A percentile compares a stretch with the other conserved stretches of the same genome.
phyloP scores from a whole-genome alignment of 2,329 filamentous ascomycete species.

The Colletotrichum horii region DNA sequence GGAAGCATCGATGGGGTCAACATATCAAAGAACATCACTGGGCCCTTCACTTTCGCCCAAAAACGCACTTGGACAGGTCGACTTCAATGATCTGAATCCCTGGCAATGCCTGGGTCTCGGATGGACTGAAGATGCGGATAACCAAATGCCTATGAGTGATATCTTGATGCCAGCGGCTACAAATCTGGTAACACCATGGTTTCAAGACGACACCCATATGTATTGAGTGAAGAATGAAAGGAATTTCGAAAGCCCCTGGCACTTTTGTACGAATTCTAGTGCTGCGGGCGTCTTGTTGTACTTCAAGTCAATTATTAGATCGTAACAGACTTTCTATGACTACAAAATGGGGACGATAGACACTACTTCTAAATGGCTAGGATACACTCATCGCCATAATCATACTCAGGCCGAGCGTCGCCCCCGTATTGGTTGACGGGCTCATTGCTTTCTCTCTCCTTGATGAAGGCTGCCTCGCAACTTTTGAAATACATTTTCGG shows the following conservation, averaged over 20 bases:
- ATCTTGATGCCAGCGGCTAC: background rate
- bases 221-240: background rate
- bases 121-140: background rate
- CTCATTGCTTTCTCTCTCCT: background rate
- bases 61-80: background rate
- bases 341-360: background rate
- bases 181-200: background rate
- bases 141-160: background rate
- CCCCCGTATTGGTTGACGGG: background rate
- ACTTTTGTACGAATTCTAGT: background rate
- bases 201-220: background rate
- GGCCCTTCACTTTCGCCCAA: background rate
- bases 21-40: background rate
- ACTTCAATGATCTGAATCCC: background rate
- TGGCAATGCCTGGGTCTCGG: background rate
- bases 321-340: background rate
- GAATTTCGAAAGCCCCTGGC: background rate
- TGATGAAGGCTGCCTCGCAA: background rate
- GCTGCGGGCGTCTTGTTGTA: background rate
- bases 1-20: background rate
- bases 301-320: background rate
- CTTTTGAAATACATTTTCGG: conserved; percentile 5
- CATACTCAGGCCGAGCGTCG: background rate
- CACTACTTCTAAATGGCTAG: background rate
- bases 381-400: background rate